These are phyloP conservation scores for Lyophyllum atratum DNA, from an alignment of 768 basidiomycete species.

Conservation along the genomic window DNA sequence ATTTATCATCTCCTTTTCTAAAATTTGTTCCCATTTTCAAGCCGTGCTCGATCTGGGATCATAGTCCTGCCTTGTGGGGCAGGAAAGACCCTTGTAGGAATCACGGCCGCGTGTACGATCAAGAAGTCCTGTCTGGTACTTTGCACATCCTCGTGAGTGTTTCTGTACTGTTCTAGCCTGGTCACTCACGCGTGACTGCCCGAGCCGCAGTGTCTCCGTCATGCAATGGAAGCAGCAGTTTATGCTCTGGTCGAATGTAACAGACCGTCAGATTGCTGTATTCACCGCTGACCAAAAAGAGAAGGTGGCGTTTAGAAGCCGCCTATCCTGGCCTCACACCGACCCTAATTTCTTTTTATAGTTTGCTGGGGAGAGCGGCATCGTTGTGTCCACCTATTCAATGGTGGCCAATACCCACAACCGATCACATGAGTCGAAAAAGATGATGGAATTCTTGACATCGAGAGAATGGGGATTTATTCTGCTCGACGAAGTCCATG, in stretches of 20 bases:
- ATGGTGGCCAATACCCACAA: conserved; percentile 99
- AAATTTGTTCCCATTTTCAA: conserved; percentile 31
- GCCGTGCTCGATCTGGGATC: conserved; percentile 96
- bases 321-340: conserved; percentile 5
- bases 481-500: conserved; percentile 96
- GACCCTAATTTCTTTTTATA: conserved; percentile 35
- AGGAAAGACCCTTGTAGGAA: conserved; percentile 98
- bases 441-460: conserved; percentile 99
- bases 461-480: conserved; percentile 99
- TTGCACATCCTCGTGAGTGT: conserved; percentile 93
- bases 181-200: conserved; percentile 13
- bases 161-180: not conserved
- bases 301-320: conserved; percentile 54
- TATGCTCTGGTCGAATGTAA: conserved; percentile 98
- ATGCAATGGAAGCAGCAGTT: conserved; percentile 99
- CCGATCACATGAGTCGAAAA: conserved; percentile 97
- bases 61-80: conserved; percentile 98
- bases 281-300: conserved; percentile 99
- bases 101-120: conserved; percentile 98
- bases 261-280: conserved; percentile 93
- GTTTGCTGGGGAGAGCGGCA: conserved; percentile 97
- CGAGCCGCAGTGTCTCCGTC: conserved; percentile 69
- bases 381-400: conserved; percentile 98
- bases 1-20: not conserved
- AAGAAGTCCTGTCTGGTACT: conserved; percentile 98